Base-by-base conservation (phyloP, 2,329 filamentous ascomycete genomes). In the Aureobasidium sp. region DNA sequence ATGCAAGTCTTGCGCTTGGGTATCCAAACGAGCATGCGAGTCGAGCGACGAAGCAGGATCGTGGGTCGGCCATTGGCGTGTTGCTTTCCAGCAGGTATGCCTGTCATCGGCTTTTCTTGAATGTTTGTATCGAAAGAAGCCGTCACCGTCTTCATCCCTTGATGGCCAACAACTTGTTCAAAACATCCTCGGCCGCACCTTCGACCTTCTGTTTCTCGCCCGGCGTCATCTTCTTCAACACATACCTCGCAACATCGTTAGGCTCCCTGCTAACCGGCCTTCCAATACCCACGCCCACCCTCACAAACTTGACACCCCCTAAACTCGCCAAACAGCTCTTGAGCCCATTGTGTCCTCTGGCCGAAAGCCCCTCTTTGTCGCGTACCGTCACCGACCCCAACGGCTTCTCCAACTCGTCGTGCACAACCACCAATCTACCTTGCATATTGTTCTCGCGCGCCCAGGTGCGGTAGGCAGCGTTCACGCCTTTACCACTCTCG, bases 211-310 rank as follows among this genome's bases (percentile, higher is more conserved):
- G 69, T 68, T 77, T 76, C 68, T 89, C 80, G 11, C 70, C 67
- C 8, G 67, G 64, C 10, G 78, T 80, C 78, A 94, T 85, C 67
- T 84, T 83, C 61, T 79, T 79, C 66, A 97, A 75, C 45, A 97
- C 92, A 75, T 93, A 95, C 25, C 83, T 77, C 45, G 86, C 83
- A 10, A 97, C 91, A 2, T 82, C 83, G 40, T 77, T 75, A 23
- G 79, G 77, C 53, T 90, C 85, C 64, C 91, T 80, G 64, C 81
- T 86, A 47, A 76, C 77, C 0, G 93, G 93, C 47, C 94, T 78
- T n/a, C 90, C 92, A 74, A 97, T 96, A 0, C 94, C 94, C 13
- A 97, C 77, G 0, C 88, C 86, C 54, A 97, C 83, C 38, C 68
- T 63, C 29, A 65, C 67, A 55, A 66, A 97, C 79, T 88, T 92